phyloP scores from a whole-genome alignment of 2,329 filamentous ascomycete species.

The Pyrenochaeta sp. region DNA sequence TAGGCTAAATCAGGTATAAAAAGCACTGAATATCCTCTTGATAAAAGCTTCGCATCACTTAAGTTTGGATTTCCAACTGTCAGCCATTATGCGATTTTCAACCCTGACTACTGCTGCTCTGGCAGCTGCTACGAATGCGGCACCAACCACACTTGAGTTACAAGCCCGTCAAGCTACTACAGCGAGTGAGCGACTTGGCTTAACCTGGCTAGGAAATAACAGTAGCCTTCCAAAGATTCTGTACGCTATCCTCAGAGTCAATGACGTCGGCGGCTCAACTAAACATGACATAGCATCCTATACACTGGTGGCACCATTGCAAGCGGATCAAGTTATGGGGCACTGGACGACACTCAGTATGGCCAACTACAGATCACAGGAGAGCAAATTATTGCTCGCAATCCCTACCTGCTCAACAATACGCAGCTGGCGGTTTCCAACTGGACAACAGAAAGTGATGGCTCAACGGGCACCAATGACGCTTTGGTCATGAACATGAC shows the following conservation, averaged over 20 bases:
- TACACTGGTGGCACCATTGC: slow-evolving; percentile 41
- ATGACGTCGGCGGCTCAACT: background rate
- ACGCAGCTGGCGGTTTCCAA: slow-evolving; percentile 42
- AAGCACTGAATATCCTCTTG: too few species aligned
- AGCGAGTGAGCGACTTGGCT: slow-evolving; percentile 32
- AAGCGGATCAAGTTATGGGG: slow-evolving; percentile 36
- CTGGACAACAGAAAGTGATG: slow-evolving; percentile 27
- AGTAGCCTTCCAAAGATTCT: slow-evolving; percentile 36
- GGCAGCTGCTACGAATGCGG: slow-evolving; percentile 7
- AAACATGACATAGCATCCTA: slow-evolving; percentile 22
- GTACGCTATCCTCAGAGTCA: slow-evolving; percentile 12
- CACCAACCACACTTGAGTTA: slow-evolving; percentile 1
- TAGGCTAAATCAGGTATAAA: background rate
- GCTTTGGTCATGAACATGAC: slow-evolving; percentile 45
- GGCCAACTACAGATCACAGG: slow-evolving; percentile 34
- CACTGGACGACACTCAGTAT: slow-evolving; percentile 41
- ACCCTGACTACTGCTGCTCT: slow-evolving; percentile 9
- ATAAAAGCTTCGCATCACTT: too few species aligned
- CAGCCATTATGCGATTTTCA: slow-evolving; percentile 11
- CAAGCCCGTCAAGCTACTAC: slow-evolving; percentile 16
- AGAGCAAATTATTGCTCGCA: slow-evolving; percentile 37
- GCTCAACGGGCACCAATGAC: slow-evolving; percentile 39
- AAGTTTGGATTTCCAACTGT: background rate
- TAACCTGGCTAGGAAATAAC: slow-evolving; percentile 32
- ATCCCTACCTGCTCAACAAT: slow-evolving; percentile 38